A percentile compares a stretch with the other conserved stretches of the same genome.
Conservation (phyloP, 352 stramenopile genomes). For the Phytophthora vignae region DNA sequence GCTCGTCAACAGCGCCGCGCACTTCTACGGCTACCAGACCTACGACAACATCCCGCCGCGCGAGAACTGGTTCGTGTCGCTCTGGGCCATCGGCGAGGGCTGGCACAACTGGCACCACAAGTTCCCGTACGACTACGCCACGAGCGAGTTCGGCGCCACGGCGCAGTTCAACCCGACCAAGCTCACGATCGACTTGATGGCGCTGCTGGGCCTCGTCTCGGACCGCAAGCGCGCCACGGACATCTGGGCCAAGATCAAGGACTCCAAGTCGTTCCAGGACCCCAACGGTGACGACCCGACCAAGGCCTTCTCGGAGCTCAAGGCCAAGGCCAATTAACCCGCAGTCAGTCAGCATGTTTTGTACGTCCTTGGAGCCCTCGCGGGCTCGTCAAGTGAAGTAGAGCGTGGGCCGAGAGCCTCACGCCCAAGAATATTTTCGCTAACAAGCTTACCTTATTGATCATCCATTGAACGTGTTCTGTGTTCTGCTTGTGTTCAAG, state of each 20-base stretch:
- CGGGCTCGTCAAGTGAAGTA: background rate
- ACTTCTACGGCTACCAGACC: constrained; percentile 98
- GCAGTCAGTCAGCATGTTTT: constrained; percentile 29
- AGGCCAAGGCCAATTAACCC: constrained; percentile 69
- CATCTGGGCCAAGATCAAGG: constrained; percentile 94
- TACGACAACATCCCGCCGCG: constrained; percentile 97
- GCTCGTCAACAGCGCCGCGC: constrained; percentile 98
- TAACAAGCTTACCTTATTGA: constrained; percentile 50
- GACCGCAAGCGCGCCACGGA: constrained; percentile 95
- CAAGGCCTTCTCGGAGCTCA: constrained; percentile 69
- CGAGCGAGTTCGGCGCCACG: constrained; percentile 96
- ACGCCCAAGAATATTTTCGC: constrained; percentile 32
- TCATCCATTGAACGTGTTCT: constrained; percentile 6
- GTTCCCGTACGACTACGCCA: constrained; percentile 99
- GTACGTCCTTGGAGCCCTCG: constrained; percentile 13
- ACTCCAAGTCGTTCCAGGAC: constrained; percentile 59
- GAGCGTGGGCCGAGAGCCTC: background rate
- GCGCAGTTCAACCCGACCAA: constrained; percentile 99
- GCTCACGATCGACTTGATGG: constrained; percentile 96
- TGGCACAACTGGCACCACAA: constrained; percentile 99
- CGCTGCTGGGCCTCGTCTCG: constrained; percentile 92
- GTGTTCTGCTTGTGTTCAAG: constrained; percentile 5
- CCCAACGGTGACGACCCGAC: constrained; percentile 63
- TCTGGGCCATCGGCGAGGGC: constrained; percentile 96
- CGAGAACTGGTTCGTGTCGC: constrained; percentile 97